Conservation (phyloP, 306 rosid genomes). For the Rosa multiflora region DNA sequence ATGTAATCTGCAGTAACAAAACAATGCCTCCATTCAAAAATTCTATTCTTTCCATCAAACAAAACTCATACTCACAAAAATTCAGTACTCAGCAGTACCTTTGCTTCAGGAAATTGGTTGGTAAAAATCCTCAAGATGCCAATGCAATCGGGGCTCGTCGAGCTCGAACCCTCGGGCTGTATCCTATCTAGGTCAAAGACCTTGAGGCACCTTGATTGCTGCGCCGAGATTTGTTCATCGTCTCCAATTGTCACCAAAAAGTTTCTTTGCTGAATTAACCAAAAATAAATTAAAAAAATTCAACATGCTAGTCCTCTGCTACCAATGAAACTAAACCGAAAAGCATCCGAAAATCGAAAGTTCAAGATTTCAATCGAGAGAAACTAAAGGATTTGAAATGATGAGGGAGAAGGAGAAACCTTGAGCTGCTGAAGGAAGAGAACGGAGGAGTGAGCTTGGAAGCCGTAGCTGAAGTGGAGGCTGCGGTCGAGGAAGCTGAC, state of each 20-base stretch:
- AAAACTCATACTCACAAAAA: background rate
- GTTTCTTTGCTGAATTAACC: slow-evolving; percentile 76
- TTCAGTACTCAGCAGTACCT: slow-evolving; percentile 44
- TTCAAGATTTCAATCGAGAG: background rate
- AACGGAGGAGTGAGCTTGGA: slow-evolving; percentile 80
- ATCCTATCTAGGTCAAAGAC: slow-evolving; percentile 95
- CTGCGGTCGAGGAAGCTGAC: slow-evolving; percentile 89
- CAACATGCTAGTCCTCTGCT: background rate
- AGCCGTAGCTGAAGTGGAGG: slow-evolving; percentile 73
- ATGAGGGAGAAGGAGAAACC: slow-evolving; percentile 39
- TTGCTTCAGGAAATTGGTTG: slow-evolving; percentile 87
- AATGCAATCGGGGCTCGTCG: slow-evolving; percentile 81
- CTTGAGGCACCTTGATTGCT: slow-evolving; percentile 77
- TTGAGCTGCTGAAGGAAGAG: slow-evolving; percentile 94
- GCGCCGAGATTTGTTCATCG: slow-evolving; percentile 78
- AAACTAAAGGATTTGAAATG: too few species aligned
- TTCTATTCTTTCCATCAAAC: background rate
- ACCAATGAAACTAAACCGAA: background rate
- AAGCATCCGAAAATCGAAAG: background rate
- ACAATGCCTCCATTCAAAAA: slow-evolving; percentile 20
- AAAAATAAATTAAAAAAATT: background rate
- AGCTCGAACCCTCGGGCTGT: slow-evolving; percentile 81
- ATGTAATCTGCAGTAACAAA: slow-evolving; percentile 69
- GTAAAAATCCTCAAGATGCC: slow-evolving; percentile 95
- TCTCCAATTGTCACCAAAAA: slow-evolving; percentile 79